These are phyloP conservation scores for Acrocalymma vagum DNA, from an alignment of 2,329 filamentous ascomycete species.

Conservation along the genomic window DNA sequence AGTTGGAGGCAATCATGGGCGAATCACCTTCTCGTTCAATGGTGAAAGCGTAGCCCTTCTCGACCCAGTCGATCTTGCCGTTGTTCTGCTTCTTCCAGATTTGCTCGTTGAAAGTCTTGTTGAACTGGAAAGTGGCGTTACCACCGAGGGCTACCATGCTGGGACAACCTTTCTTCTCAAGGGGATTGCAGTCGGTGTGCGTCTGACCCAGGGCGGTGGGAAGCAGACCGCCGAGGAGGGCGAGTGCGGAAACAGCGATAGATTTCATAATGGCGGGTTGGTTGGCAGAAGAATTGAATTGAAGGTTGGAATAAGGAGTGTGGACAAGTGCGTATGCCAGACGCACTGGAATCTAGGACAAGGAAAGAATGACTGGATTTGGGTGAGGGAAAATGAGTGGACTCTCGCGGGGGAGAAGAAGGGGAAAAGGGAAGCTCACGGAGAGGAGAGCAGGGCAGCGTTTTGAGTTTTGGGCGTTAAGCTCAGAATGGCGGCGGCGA, in stretches of 20 bases:
- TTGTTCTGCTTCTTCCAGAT: slow-evolving; percentile 72
- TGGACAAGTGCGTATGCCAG: slow-evolving; percentile 44
- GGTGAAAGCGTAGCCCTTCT: slow-evolving; percentile 74
- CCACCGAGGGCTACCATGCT: slow-evolving; percentile 75
- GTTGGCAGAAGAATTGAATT: slow-evolving; percentile 11
- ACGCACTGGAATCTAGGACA: slow-evolving; percentile 32
- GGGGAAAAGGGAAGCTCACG: slow-evolving; percentile 24
- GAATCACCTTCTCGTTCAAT: slow-evolving; percentile 76
- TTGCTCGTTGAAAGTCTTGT: slow-evolving; percentile 56
- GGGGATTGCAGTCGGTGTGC: slow-evolving; percentile 78
- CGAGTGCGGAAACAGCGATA: slow-evolving; percentile 44
- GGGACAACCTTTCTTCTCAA: slow-evolving; percentile 72
- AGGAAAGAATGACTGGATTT: slow-evolving; percentile 32
- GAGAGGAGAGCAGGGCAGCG: slow-evolving; percentile 25
- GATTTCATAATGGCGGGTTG: slow-evolving; percentile 35
- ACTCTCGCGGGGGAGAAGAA: slow-evolving; percentile 31
- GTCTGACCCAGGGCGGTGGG: slow-evolving; percentile 74
- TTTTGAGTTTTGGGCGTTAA: slow-evolving; percentile 35
- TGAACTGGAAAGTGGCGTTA: slow-evolving; percentile 60
- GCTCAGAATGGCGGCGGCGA: slow-evolving; percentile 18
- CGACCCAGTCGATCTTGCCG: slow-evolving; percentile 69
- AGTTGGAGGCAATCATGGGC: slow-evolving; percentile 74
- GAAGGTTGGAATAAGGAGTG: slow-evolving; percentile 34
- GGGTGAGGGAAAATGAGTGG: slow-evolving; percentile 36
- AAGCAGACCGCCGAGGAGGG: slow-evolving; percentile 44